These are phyloP conservation scores for Kodamaea sp. DNA, from an alignment of 1,139 yeast species.

Conservation along the genomic window DNA sequence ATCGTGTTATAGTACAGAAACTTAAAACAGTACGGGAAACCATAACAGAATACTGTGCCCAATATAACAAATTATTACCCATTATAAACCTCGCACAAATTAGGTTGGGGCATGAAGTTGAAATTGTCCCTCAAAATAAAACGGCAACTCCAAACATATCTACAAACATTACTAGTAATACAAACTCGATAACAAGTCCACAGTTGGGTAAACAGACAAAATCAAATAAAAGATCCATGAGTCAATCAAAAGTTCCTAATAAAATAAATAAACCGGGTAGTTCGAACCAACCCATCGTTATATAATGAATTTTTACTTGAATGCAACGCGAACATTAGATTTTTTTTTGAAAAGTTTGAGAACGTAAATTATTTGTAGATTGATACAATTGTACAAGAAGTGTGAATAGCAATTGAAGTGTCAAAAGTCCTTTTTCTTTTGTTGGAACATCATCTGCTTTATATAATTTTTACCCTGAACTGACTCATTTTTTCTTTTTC, in stretches of 20 bases:
- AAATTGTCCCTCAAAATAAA: slow-evolving; percentile 25
- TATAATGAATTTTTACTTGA: slow-evolving; percentile 2
- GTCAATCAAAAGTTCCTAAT: slow-evolving; percentile 1
- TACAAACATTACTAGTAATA: neutral
- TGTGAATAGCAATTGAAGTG: neutral
- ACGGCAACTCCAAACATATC: slow-evolving; percentile 16
- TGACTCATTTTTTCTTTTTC: slow-evolving; percentile 22
- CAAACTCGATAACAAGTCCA: slow-evolving; percentile 5
- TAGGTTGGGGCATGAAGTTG: slow-evolving; percentile 46
- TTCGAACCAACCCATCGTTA: slow-evolving; percentile 10
- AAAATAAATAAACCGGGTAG: slow-evolving; percentile 6
- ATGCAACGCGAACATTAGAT: neutral
- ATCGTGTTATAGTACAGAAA: slow-evolving; percentile 24
- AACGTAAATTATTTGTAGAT: too few relatives aligned
- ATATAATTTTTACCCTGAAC: slow-evolving; percentile 30
- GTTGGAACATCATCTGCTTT: neutral
- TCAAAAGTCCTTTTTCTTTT: neutral
- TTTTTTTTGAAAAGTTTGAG: neutral
- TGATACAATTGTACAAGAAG: too few relatives aligned
- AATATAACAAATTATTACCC: slow-evolving; percentile 46
- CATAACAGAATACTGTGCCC: slow-evolving; percentile 41
- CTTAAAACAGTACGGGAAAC: slow-evolving; percentile 35
- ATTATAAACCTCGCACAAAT: slow-evolving; percentile 50
- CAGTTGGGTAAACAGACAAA: slow-evolving; percentile 3
- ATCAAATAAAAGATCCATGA: slow-evolving; percentile 3